Base-by-base conservation (phyloP, 192 early-diverging fungal genomes). In the Martensiomyces pterosporus region DNA sequence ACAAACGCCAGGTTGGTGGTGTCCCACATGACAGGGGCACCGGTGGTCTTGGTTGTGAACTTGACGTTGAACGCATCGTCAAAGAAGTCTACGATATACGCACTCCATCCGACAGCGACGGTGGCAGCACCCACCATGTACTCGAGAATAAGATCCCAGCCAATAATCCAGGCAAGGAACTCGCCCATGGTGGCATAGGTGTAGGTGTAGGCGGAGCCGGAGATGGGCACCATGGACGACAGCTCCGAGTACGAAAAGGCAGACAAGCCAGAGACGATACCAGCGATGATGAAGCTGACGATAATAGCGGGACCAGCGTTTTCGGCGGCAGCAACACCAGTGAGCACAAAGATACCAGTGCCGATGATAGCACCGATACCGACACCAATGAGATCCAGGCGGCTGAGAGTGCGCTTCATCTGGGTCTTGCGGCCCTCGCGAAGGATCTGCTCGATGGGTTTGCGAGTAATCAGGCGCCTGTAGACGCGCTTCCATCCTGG, bases 121-220 rank as follows among this genome's bases (percentile, higher is more conserved):
- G 90, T 84, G 0, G 90, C 85, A 15, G 89, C 85, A 3, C 86
- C 86, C 13, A 93, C 84, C 60, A 91, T 70, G 59, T 91, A 94
- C 68, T 94, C 92, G 22, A 94, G 66, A 9, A 90, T 85, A 26
- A 94, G 63, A 67, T 91, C 86, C 92, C 92, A 94, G 12, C 89
- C 91, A 52, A 92, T 86, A 33, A 90, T 86, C 92, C 92, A 94
- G 1, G 84, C 91, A 16, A 90, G 50, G 17, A 93, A 60, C 72
- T 95, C 92, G 12, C 92, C 92, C 49, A 93, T 63, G 0, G 91
- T 87, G 8, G 86, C 86, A 46, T 93, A 95, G 2, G 85, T 80
- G 42, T 85, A 95, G 0, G 87, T 85, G 58, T 92, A 95, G 5
- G 92, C 87, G 0, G 90, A 91, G 5, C 92, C 91, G 7, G 90